Evolutionary conservation across 371 early-diverging fungal species (phyloP).

Genomic region (Conidiobolus incongruus): DNA sequence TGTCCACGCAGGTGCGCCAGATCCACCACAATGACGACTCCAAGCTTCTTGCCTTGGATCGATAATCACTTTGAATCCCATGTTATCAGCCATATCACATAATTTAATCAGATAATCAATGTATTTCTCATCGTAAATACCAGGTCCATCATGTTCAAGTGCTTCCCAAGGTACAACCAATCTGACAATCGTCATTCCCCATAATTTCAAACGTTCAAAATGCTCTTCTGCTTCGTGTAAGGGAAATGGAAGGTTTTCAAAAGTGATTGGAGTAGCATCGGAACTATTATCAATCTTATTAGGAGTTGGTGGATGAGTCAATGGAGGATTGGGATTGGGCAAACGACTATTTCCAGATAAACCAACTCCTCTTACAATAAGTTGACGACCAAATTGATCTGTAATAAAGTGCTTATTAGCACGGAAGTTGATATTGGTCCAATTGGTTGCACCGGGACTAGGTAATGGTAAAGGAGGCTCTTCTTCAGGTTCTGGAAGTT

Average conservation of each 20-base stretch:
- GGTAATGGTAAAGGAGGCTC: no score
- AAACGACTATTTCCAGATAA: slow-evolving; percentile 24
- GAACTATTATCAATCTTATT: no score
- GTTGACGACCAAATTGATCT: slow-evolving; percentile 15
- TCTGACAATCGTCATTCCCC: slow-evolving; percentile 63
- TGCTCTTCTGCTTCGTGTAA: slow-evolving; percentile 63
- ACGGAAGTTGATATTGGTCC: neutral
- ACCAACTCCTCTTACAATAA: slow-evolving; percentile 27
- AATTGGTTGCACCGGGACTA: neutral
- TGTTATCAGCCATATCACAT: slow-evolving; percentile 26
- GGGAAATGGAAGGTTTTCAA: slow-evolving; percentile 61
- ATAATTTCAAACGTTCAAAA: slow-evolving; percentile 33
- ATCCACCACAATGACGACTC: slow-evolving; percentile 56
- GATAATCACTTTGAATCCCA: slow-evolving; percentile 54
- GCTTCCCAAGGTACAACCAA: slow-evolving; percentile 72
- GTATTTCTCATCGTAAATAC: slow-evolving; percentile 61
- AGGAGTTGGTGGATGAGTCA: no score
- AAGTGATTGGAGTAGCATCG: slow-evolving; percentile 15
- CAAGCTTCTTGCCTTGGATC: slow-evolving; percentile 64
- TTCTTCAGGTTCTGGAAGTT: no score
- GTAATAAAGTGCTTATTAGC: slow-evolving; percentile 11
- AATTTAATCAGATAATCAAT: slow-evolving; percentile 51
- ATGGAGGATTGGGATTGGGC: slow-evolving; percentile 15
- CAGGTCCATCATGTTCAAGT: slow-evolving; percentile 56
- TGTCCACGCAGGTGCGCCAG: slow-evolving; percentile 74